Base-by-base conservation (phyloP, 108 stramenopile species). In the Cylindrotheca fusiformis region DNA sequence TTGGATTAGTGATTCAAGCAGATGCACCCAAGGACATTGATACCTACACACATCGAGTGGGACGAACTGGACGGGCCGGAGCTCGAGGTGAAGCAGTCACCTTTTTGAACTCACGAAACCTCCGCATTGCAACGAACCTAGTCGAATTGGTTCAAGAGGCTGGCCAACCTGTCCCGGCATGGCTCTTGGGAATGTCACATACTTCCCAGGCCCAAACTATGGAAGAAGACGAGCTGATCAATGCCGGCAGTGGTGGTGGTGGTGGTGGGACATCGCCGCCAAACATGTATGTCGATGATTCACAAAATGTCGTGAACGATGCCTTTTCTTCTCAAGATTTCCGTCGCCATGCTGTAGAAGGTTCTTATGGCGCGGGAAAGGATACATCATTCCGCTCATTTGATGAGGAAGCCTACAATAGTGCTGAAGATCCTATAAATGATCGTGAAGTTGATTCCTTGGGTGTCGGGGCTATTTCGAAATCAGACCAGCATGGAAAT, bases 11-110 rank as follows among this genome's bases (percentile, higher is more conserved):
- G 14, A 81, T 93, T 59, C 91, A 94, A 74, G 91, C 84, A 52
- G 93, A 94, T 77, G 75, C 90, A 63, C 89, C 93, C 10, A 79
- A 74, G 60, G 86, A 93, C 32, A 72, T 76, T 69, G 75, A 81
- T 30, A 64, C 36, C 63, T 97, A 95, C 69, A 77, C 96, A 33
- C 95, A 96, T 71, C 85, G 99, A n/a, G 95, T 99, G 55, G 98
- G 99, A 25, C 98, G 99, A 76, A 98, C 97, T 14, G 99, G 98
- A 0, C 94, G 99, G 57, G 99, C 97, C 20, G 98, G 97, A 10
- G 36, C 36, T 14, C 6, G 14, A 41, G 36, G 54, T 26, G 54
- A 55, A 27, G 80, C 80, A 21, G 63, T 79, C 1, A 60, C 67
- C 8, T 48, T 68, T 17, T 29, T 68, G 4, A 60, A 66, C 32